Percentiles rank a stretch among this genome's conserved stretches.
These are phyloP conservation scores for Bremia lactucae DNA, from an alignment of 352 stramenopile genomes.

Conservation along the genomic window DNA sequence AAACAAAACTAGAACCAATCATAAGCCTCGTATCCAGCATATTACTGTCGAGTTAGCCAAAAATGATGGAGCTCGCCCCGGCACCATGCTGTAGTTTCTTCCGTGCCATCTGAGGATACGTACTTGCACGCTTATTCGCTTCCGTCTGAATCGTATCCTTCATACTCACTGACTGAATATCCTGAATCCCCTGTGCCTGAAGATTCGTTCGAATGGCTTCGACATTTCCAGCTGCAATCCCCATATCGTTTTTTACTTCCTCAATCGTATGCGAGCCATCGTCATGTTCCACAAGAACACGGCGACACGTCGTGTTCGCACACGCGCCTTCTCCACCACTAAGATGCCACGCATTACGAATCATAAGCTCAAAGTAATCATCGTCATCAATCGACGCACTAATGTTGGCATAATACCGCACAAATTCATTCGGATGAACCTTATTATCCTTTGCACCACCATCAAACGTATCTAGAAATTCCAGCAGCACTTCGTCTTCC, in stretches of 20 bases:
- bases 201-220: slow-evolving; percentile 72
- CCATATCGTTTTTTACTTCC: slow-evolving; percentile 80
- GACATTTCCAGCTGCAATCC: slow-evolving; percentile 53
- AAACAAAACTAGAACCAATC: no score
- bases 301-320: slow-evolving; percentile 78
- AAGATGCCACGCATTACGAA: slow-evolving; percentile 84
- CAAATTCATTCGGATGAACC: slow-evolving; percentile 77
- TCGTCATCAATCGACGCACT: slow-evolving; percentile 86
- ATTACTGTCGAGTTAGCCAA: slow-evolving; percentile 31
- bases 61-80: slow-evolving; percentile 72
- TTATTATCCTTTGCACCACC: slow-evolving; percentile 81
- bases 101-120: slow-evolving; percentile 48
- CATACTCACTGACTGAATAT: slow-evolving; percentile 35
- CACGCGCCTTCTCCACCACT: slow-evolving; percentile 71
- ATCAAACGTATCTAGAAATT: slow-evolving; percentile 84
- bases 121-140: slow-evolving; percentile 44
- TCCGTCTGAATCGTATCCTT: slow-evolving; percentile 38
- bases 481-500: slow-evolving; percentile 56
- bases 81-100: slow-evolving; percentile 77
- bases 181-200: slow-evolving; percentile 51
- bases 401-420: slow-evolving; percentile 86
- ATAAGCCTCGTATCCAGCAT: not conserved
- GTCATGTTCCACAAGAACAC: slow-evolving; percentile 79
- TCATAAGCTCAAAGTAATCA: slow-evolving; percentile 90
- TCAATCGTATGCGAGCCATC: slow-evolving; percentile 76